Base-by-base conservation (phyloP, 352 stramenopile species). In the Globisporangium cederbergense region DNA sequence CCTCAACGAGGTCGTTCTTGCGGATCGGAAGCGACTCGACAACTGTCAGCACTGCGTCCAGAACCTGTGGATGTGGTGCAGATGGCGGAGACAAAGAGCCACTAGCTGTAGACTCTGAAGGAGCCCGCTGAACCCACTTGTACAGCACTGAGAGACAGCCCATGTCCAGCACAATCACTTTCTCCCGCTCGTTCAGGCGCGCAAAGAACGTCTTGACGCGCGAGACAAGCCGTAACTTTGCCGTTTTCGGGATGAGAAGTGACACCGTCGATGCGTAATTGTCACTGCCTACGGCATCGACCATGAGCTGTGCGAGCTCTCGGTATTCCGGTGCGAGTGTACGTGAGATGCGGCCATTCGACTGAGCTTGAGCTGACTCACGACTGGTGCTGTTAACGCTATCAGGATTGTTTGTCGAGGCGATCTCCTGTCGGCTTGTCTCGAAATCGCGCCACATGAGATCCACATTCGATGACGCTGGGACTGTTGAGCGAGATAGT, bases 191-290 rank as follows among this genome's bases (percentile, higher is more conserved):
- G 54, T 85, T 90, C 2, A 93, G 69, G 28, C 74, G 68, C 0
- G 57, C 62, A 36, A 93, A 93, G 64, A 93, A 95, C 1, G 76
- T 73, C 63, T 93, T 95, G 10, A 91, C 79, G 1, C 66, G 70
- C 3, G 84, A 90, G 25, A 93, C 78, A 10, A 93, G 60, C 4
- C 86, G 73, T 59, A 95, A 57, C 42, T 86, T 87, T 16, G 78
- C 81, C 1, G 84, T 93, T 49, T 93, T 95, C 3, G 86, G 81
- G 49, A 93, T 93, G 20, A 75, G 75, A 30, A 93, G 58, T 18
- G 86, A 71, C 14, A 91, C 84, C 0, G 81, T 91, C 14, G 81
- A 93, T 11, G 86, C 84, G 58, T 93, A 93, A 52, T 90, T 81
- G 64, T 95, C 86, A 61, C 78, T 78, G 30, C 68, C 84, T 2